Evolutionary conservation across 331 rosid genomes (phyloP), one percentile per base, ranked within the genome.

Genomic region (Pyracantha coccinea): DNA sequence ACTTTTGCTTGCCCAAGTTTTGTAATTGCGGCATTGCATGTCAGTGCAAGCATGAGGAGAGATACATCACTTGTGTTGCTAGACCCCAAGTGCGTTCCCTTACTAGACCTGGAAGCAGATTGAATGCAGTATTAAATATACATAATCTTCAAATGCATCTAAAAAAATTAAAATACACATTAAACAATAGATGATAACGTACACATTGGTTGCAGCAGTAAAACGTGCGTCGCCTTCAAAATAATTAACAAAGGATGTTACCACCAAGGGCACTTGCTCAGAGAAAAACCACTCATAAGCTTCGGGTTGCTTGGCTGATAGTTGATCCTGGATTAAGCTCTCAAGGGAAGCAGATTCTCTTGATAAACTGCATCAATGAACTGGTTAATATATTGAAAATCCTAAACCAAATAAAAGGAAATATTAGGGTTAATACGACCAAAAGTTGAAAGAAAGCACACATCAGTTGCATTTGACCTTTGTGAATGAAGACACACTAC

Each of bases 281-380:
- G 91, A 88, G 92, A 93, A 95, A 84, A 95, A 89, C 99, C 94
- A 90, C 80, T 92, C 97, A 80, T 84, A 87, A 63, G 91, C 92
- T 79, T 87, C 97, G 11, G 94, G 92, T 83, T 87, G 89, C 83
- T 92, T 90, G 79, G 90, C 82, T 28, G 87, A 90, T 85, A 95
- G 73, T 70, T 90, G 82, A 74, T 92, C 99, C 86, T 85, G 86
- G 53, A 92, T 89, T 76, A 91, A 82, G 81, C 94, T 86, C 85
- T 92, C 99, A 69, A 95, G 66, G 62, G 93, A 91, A 78, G 97
- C 85, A 77, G 93, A 90, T 67, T 88, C 88, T 75, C 92, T 86
- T 58, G 89, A 84, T 78, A 95, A 88, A 88, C 99, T 95, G 97
- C 83, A 77, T 50, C 62, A 75, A 80, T 7, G 71, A 74, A 88